phyloP scores from a whole-genome alignment of 495 filamentous ascomycete species.

The Astrocystis sublimbata region DNA sequence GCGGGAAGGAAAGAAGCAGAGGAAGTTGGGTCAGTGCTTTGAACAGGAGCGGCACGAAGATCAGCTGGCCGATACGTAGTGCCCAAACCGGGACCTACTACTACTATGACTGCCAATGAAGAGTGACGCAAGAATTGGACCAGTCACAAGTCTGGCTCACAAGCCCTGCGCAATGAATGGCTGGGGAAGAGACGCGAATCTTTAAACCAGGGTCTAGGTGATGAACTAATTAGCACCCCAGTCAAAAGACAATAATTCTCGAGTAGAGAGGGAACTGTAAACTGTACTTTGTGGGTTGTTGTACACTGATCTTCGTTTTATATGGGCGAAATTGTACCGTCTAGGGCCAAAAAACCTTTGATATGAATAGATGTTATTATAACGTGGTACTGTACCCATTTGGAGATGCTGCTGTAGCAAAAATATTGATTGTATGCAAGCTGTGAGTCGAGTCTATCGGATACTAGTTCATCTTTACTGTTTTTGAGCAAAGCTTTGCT shows the following conservation, averaged over 20 bases:
- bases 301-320: background rate
- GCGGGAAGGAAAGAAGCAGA: conserved; percentile 11
- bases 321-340: background rate
- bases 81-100: conserved; percentile 30
- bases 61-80: conserved; percentile 29
- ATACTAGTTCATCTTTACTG: conserved; percentile 12
- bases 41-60: conserved; percentile 31
- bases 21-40: conserved; percentile 24
- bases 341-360: background rate
- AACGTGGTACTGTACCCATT: background rate
- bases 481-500: conserved; percentile 23
- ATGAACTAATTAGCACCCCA: conserved; percentile 19
- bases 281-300: too few relatives aligned
- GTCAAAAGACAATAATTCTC: conserved; percentile 1
- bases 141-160: conserved; percentile 41
- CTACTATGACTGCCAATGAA: conserved; percentile 38
- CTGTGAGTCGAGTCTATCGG: background rate
- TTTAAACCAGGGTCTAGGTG: conserved; percentile 8
- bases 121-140: conserved; percentile 40
- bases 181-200: conserved; percentile 22
- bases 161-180: conserved; percentile 45
- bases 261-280: background rate
- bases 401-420: background rate
- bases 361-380: background rate
- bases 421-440: background rate